Conservation (phyloP, 129 eudicot species). For the Calendula officinalis region DNA sequence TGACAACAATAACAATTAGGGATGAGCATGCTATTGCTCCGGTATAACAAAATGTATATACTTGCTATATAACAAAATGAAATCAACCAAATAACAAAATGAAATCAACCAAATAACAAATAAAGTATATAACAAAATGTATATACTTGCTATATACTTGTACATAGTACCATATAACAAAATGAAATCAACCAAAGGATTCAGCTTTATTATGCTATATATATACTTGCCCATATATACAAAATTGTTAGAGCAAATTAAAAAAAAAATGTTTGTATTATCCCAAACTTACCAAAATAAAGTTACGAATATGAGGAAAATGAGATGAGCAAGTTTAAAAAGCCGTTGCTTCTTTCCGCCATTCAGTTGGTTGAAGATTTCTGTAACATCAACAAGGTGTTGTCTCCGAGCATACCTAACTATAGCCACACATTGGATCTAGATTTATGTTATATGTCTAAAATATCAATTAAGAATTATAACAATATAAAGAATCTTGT, state of each 20-base stretch:
- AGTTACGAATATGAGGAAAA: constrained; percentile 59
- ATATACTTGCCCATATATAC: neutral
- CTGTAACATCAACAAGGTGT: constrained; percentile 83
- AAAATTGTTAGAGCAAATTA: neutral
- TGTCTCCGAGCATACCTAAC: constrained; percentile 50
- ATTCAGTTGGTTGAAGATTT: constrained; percentile 68
- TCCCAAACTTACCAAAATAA: constrained; percentile 59
- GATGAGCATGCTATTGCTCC: no score
- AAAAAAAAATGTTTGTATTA: neutral
- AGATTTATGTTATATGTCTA: neutral
- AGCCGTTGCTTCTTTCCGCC: constrained; percentile 74
- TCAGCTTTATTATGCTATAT: neutral
- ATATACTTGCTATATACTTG: neutral
- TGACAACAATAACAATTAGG: no score
- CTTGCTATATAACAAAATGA: neutral
- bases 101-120: neutral
- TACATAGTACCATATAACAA: neutral
- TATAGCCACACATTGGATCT: neutral
- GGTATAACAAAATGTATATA: neutral
- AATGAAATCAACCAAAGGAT: neutral
- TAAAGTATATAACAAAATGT: neutral
- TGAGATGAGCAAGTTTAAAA: constrained; percentile 64
- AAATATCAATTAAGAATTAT: neutral
- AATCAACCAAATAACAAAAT: neutral
- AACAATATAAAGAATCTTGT: neutral